Evolutionary conservation across 257 asterid species (phyloP).

Genomic region (Henckelia pumila): DNA sequence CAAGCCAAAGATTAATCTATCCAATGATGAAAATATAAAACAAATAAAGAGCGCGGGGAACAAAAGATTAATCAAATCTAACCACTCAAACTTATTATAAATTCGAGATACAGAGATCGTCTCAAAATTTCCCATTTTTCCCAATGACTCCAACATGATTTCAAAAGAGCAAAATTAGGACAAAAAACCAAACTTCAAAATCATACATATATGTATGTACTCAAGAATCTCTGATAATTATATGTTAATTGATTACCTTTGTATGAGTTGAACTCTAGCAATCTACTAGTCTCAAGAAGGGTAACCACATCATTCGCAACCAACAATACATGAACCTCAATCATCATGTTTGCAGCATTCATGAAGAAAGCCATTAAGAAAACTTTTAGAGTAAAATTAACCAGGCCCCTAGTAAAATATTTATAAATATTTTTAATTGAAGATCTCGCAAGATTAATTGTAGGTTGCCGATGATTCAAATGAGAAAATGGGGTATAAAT

Average conservation of each 20-base stretch:
- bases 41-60: slow-evolving; percentile 10
- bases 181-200: no score
- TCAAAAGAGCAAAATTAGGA: no score
- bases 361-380: slow-evolving; percentile 26
- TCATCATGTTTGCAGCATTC: slow-evolving; percentile 24
- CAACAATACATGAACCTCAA: slow-evolving; percentile 30
- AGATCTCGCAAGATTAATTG: background rate
- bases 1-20: background rate
- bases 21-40: background rate
- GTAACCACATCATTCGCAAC: slow-evolving; percentile 19
- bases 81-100: no score
- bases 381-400: background rate
- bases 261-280: slow-evolving; percentile 29
- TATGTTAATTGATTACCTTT: no score
- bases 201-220: no score
- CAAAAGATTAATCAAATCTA: background rate
- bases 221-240: no score
- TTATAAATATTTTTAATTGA: no score
- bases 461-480: background rate
- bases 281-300: slow-evolving; percentile 19
- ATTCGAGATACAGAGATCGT: background rate
- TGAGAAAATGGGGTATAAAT: background rate
- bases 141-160: background rate
- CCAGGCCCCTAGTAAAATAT: no score
- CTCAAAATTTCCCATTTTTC: background rate